Percentiles rank a stretch among this genome's conserved stretches.
Evolutionary conservation across 2,329 filamentous ascomycete species (phyloP).

Genomic region (Leptoxyphium fumago): DNA sequence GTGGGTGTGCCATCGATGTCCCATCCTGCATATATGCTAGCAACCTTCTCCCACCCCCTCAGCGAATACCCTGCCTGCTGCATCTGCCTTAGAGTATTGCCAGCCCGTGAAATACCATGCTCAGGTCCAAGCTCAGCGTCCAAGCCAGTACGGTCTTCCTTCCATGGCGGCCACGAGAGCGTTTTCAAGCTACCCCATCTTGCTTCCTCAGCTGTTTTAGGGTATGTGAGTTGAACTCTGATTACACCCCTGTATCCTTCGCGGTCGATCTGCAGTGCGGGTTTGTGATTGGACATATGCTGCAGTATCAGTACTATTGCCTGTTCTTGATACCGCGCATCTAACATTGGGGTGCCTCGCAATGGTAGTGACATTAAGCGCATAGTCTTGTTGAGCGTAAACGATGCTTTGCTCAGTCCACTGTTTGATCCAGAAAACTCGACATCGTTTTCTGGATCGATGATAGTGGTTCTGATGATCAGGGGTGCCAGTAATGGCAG

Average conservation of each 20-base stretch:
- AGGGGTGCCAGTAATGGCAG: constrained; percentile 14
- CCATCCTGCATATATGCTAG: constrained; percentile 44
- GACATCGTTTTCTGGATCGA: neutral
- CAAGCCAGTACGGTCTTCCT: constrained; percentile 44
- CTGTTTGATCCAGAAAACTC: neutral
- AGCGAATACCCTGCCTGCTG: constrained; percentile 43
- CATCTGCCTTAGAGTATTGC: constrained; percentile 40
- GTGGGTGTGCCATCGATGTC: constrained; percentile 49
- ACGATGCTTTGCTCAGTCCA: neutral
- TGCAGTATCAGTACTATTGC: constrained; percentile 43
- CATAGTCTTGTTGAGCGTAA: constrained; percentile 16
- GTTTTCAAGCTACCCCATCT: constrained; percentile 46
- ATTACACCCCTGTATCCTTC: constrained; percentile 43
- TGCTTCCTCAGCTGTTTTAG: constrained; percentile 40
- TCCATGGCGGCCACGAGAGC: constrained; percentile 51
- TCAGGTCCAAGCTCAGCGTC: constrained; percentile 43
- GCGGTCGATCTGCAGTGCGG: constrained; percentile 40
- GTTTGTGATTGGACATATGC: constrained; percentile 40
- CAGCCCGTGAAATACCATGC: constrained; percentile 42
- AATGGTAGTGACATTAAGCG: constrained; percentile 23
- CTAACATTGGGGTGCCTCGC: constrained; percentile 34
- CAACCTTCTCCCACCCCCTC: constrained; percentile 37
- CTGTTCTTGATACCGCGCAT: constrained; percentile 35
- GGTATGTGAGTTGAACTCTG: constrained; percentile 41
- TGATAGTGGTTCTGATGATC: neutral